phyloP scores from a whole-genome alignment of 305 asterid genomes.

The Plantago rigida region DNA sequence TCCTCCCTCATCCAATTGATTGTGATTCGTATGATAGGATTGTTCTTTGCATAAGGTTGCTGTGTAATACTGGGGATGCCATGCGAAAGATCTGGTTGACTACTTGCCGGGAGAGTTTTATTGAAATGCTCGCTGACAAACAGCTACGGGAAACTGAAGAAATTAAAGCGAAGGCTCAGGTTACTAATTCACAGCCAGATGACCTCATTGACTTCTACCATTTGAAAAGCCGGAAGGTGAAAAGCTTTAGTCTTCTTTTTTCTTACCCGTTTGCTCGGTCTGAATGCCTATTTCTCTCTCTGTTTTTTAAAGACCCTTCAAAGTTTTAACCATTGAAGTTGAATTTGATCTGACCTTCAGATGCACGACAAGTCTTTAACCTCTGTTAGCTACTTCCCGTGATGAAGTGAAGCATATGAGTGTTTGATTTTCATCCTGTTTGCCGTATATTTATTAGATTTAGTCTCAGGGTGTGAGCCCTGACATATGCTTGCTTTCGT shows the following conservation, averaged over 20 bases:
- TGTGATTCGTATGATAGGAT: slow-evolving; percentile 79
- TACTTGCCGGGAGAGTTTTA: slow-evolving; percentile 87
- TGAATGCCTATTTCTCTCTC: background rate
- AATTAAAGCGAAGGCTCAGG: slow-evolving; percentile 71
- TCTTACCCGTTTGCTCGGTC: background rate
- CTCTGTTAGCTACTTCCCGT: background rate
- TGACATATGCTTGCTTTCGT: slow-evolving; percentile 3
- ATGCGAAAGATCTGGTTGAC: slow-evolving; percentile 69
- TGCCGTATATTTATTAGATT: background rate
- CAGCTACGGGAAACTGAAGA: slow-evolving; percentile 85
- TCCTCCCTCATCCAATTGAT: slow-evolving; percentile 86
- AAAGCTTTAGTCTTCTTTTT: slow-evolving; percentile 10
- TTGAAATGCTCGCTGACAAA: slow-evolving; percentile 81
- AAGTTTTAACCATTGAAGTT: background rate
- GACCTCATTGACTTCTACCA: slow-evolving; percentile 92
- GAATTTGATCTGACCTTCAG: background rate
- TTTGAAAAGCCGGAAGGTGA: slow-evolving; percentile 84
- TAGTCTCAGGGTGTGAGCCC: background rate
- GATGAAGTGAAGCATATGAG: too few relatives aligned
- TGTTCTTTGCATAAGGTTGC: slow-evolving; percentile 63
- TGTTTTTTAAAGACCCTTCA: background rate
- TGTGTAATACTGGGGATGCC: slow-evolving; percentile 54
- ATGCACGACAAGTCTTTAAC: background rate
- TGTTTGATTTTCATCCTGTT: background rate
- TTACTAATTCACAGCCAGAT: slow-evolving; percentile 74